Evolutionary conservation across 2,329 filamentous ascomycete genomes (phyloP).

Genomic region (Phialemoniopsis sp.): DNA sequence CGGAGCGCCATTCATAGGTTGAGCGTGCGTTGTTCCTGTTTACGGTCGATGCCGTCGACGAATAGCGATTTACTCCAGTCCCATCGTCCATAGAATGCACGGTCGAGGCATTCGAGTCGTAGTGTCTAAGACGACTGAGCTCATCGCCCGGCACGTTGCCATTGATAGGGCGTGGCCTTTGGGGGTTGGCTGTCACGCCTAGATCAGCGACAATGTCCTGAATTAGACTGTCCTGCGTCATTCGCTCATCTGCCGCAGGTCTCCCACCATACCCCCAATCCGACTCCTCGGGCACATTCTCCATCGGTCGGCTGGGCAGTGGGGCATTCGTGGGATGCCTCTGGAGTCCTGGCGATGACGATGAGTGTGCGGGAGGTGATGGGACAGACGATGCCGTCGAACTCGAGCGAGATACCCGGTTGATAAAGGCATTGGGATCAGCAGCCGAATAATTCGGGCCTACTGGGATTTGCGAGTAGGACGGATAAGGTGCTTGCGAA

Average conservation of each 20-base stretch:
- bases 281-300: slow-evolving; percentile 35
- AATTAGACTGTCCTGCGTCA: slow-evolving; percentile 49
- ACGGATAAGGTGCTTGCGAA: slow-evolving; percentile 46
- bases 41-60: slow-evolving; percentile 34
- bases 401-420: slow-evolving; percentile 39
- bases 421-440: slow-evolving; percentile 41
- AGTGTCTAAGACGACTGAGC: slow-evolving; percentile 40
- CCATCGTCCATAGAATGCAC: slow-evolving; percentile 26
- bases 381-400: slow-evolving; percentile 44
- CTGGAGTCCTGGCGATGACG: slow-evolving; percentile 41
- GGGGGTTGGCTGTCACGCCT: slow-evolving; percentile 29
- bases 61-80: slow-evolving; percentile 31
- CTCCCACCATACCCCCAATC: slow-evolving; percentile 34
- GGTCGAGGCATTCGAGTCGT: slow-evolving; percentile 47
- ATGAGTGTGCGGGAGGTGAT: slow-evolving; percentile 35
- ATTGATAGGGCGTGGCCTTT: slow-evolving; percentile 37
- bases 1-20: slow-evolving; percentile 37
- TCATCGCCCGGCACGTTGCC: slow-evolving; percentile 43
- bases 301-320: slow-evolving; percentile 49
- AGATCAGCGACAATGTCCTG: slow-evolving; percentile 55
- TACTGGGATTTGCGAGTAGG: slow-evolving; percentile 47
- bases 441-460: slow-evolving; percentile 43
- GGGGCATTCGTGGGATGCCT: slow-evolving; percentile 58
- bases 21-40: slow-evolving; percentile 30
- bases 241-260: slow-evolving; percentile 27